Evolutionary conservation across 1,284 basidiomycete species (phyloP).

Genomic region (Fomitopsis pinicola): DNA sequence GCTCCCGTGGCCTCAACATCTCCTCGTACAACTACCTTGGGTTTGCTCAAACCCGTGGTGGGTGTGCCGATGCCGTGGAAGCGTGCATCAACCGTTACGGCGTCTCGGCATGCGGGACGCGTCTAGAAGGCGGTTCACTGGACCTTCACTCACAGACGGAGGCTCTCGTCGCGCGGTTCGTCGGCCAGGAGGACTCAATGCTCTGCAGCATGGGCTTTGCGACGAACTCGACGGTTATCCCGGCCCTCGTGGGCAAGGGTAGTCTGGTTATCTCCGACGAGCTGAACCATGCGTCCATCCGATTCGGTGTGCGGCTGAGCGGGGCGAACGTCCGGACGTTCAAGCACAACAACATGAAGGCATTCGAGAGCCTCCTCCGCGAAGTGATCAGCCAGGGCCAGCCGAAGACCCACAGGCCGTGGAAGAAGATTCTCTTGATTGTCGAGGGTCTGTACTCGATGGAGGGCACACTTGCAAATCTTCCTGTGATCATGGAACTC

Average conservation of each 20-base stretch:
- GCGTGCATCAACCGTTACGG: constrained; percentile 78
- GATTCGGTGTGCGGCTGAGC: constrained; percentile 87
- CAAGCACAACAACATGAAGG: constrained; percentile 95
- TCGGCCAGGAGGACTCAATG: constrained; percentile 86
- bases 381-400: constrained; percentile 98
- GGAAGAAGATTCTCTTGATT: constrained; percentile 97
- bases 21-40: constrained; percentile 99
- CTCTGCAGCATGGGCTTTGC: constrained; percentile 98
- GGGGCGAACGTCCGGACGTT: constrained; percentile 91
- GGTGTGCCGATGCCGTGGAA: constrained; percentile 92
- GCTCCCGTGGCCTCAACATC: constrained; percentile 90
- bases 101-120: constrained; percentile 71
- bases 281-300: constrained; percentile 94
- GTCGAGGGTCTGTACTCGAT: constrained; percentile 98
- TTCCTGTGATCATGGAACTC: constrained; percentile 82
- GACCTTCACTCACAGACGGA: constrained; percentile 86
- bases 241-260: constrained; percentile 88
- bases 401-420: constrained; percentile 94
- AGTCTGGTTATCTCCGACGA: constrained; percentile 97
- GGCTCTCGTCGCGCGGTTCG: constrained; percentile 84
- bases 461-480: constrained; percentile 91
- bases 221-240: constrained; percentile 95
- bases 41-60: constrained; percentile 92
- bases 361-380: constrained; percentile 77
- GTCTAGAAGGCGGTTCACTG: constrained; percentile 80